phyloP scores from a whole-genome alignment of 352 stramenopile genomes.

The Phytophthora quininea region DNA sequence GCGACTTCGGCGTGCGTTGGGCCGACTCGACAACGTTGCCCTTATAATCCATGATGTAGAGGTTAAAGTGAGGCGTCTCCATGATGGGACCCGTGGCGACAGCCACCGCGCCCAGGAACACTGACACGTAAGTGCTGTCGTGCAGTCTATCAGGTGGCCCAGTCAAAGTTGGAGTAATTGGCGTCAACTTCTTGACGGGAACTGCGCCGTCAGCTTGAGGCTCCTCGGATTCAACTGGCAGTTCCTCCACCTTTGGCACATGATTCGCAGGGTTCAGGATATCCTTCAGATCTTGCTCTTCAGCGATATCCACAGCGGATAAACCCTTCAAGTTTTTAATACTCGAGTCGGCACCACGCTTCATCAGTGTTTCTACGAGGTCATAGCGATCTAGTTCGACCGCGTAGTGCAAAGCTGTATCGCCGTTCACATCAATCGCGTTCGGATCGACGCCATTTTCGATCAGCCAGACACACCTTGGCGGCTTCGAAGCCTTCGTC shows the following conservation, averaged over 20 bases:
- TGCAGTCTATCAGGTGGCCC: slow-evolving; percentile 59
- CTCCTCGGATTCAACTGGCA: slow-evolving; percentile 21
- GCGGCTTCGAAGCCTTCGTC: slow-evolving; percentile 90
- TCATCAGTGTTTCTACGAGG: slow-evolving; percentile 87
- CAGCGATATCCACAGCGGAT: slow-evolving; percentile 70
- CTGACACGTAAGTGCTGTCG: slow-evolving; percentile 87
- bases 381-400: slow-evolving; percentile 83
- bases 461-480: slow-evolving; percentile 88
- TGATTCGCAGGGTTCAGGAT: slow-evolving; percentile 70
- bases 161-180: slow-evolving; percentile 43
- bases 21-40: slow-evolving; percentile 69
- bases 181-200: slow-evolving; percentile 25
- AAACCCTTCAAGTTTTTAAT: slow-evolving; percentile 78
- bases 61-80: slow-evolving; percentile 88
- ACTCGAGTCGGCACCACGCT: slow-evolving; percentile 76
- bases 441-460: slow-evolving; percentile 86
- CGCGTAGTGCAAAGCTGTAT: slow-evolving; percentile 88
- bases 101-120: slow-evolving; percentile 82
- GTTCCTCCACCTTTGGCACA: slow-evolving; percentile 38
- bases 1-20: slow-evolving; percentile 83
- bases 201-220: slow-evolving; percentile 29
- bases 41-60: slow-evolving; percentile 85
- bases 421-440: slow-evolving; percentile 76
- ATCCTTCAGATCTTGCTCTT: slow-evolving; percentile 81
- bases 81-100: slow-evolving; percentile 86